These are phyloP conservation scores for Fusarium luffae DNA, from an alignment of 2,329 filamentous ascomycete genomes.

Conservation along the genomic window DNA sequence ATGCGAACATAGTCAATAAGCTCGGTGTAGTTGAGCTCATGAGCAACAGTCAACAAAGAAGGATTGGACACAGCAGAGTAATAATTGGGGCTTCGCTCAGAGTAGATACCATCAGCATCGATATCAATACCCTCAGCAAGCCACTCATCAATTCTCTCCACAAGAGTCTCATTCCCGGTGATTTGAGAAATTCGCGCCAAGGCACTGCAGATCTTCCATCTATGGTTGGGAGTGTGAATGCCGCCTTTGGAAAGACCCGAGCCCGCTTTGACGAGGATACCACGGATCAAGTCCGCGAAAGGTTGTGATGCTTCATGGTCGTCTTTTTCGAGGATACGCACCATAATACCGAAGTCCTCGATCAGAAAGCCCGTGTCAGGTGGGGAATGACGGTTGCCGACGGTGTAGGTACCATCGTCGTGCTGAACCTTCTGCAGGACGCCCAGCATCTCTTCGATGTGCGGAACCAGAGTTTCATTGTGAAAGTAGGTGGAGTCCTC, in stretches of 20 bases:
- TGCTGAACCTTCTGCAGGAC: slow-evolving; percentile 5
- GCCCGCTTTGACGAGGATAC: slow-evolving; percentile 10
- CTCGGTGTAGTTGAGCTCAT: slow-evolving; percentile 8
- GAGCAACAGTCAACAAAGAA: slow-evolving; percentile 1
- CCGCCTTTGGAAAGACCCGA: slow-evolving; percentile 16
- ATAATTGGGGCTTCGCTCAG: slow-evolving; percentile 13
- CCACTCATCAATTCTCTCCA: slow-evolving; percentile 18
- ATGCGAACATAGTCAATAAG: slow-evolving; percentile 5
- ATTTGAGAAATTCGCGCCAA: slow-evolving; percentile 18
- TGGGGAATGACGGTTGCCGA: slow-evolving; percentile 20
- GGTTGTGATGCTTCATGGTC: slow-evolving; percentile 1
- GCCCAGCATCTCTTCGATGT: slow-evolving; percentile 14
- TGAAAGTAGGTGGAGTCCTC: slow-evolving; percentile 14
- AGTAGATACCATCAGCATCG: slow-evolving; percentile 20
- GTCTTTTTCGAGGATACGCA: slow-evolving; percentile 16
- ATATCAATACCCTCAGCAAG: slow-evolving; percentile 22
- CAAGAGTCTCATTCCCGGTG: neutral
- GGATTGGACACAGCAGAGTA: slow-evolving; percentile 23
- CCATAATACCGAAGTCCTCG: slow-evolving; percentile 22
- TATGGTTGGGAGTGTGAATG: slow-evolving; percentile 13
- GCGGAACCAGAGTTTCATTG: slow-evolving; percentile 1
- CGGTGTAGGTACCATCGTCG: slow-evolving; percentile 8
- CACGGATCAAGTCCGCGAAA: slow-evolving; percentile 1
- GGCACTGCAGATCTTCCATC: slow-evolving; percentile 26
- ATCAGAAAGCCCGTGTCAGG: slow-evolving; percentile 23